A percentile compares a stretch with the other conserved stretches of the same genome.
These are phyloP conservation scores for Thielaviopsis ethacetica DNA, from an alignment of 2,329 filamentous ascomycete genomes.

Conservation along the genomic window DNA sequence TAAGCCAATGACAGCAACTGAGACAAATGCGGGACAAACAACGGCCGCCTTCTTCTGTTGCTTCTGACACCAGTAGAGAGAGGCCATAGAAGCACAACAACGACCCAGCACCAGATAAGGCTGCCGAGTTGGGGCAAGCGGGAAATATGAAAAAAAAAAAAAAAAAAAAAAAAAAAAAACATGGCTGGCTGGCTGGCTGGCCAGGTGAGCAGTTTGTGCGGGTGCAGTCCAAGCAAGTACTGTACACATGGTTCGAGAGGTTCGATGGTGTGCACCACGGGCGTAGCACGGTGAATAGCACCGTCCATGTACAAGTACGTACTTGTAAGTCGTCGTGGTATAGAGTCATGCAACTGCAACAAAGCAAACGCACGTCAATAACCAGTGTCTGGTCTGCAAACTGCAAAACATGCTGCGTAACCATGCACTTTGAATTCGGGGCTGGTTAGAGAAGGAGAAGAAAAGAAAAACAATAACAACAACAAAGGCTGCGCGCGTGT, in stretches of 20 bases:
- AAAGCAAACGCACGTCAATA: not conserved
- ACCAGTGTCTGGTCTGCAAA: not conserved
- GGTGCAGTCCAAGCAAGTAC: not conserved
- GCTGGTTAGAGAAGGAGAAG: not conserved
- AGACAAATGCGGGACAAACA: not conserved
- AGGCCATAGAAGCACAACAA: no score
- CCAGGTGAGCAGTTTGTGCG: not conserved
- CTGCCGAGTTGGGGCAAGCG: no score
- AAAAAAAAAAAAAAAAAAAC: no score
- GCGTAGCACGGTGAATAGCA: not conserved
- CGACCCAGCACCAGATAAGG: no score
- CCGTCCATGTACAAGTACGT: not conserved
- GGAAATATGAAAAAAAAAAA: no score
- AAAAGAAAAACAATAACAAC: not conserved
- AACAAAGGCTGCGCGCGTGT: not conserved
- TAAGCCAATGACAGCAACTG: not conserved
- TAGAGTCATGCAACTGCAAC: not conserved
- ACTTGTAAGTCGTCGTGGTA: not conserved
- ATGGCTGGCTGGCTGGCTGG: no score
- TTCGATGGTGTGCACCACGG: not conserved
- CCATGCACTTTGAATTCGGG: not conserved
- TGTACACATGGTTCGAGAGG: not conserved
- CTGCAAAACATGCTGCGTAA: not conserved
- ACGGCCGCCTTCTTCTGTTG: no score
- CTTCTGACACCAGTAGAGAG: no score